These are phyloP conservation scores for Tranzscheliella williamsii DNA, from an alignment of 1,284 basidiomycete species.

Conservation along the genomic window DNA sequence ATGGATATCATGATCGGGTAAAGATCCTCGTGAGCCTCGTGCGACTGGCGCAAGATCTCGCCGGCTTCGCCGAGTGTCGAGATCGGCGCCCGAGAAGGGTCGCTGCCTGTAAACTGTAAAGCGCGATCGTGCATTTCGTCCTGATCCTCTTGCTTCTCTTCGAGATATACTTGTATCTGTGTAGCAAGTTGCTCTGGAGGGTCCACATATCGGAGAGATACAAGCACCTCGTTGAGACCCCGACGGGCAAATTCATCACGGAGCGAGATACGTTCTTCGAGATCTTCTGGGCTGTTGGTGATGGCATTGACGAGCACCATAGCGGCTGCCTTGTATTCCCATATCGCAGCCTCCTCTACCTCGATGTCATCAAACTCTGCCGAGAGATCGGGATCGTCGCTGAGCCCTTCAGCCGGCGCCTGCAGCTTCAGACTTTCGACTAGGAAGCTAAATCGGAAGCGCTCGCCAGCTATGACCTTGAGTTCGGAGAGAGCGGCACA, in stretches of 20 bases:
- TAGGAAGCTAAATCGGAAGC: slow-evolving; percentile 78
- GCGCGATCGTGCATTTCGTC: slow-evolving; percentile 68
- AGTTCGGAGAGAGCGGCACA: slow-evolving; percentile 79
- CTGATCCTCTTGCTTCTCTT: slow-evolving; percentile 86
- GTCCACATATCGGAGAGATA: slow-evolving; percentile 74
- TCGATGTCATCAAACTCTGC: slow-evolving; percentile 57
- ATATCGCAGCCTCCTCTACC: slow-evolving; percentile 62
- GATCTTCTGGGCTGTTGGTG: slow-evolving; percentile 73
- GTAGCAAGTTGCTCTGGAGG: slow-evolving; percentile 74
- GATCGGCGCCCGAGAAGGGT: slow-evolving; percentile 11
- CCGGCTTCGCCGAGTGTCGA: slow-evolving; percentile 35
- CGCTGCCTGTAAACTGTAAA: slow-evolving; percentile 13
- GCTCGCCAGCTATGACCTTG: slow-evolving; percentile 71
- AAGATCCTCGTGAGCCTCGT: slow-evolving; percentile 52
- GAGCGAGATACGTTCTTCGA: slow-evolving; percentile 77
- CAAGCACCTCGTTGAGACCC: slow-evolving; percentile 79
- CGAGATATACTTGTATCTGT: slow-evolving; percentile 78
- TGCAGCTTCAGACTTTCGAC: slow-evolving; percentile 69
- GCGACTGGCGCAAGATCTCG: slow-evolving; percentile 19
- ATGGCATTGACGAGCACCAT: slow-evolving; percentile 79
- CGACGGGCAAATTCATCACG: slow-evolving; percentile 78
- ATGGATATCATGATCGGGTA: slow-evolving; percentile 56
- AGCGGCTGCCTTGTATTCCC: slow-evolving; percentile 78
- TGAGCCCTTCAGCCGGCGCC: slow-evolving; percentile 61
- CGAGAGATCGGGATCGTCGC: slow-evolving; percentile 62